These are phyloP conservation scores for Sugiyamaella chiloensis DNA, from an alignment of 805 yeast species.

Conservation along the genomic window DNA sequence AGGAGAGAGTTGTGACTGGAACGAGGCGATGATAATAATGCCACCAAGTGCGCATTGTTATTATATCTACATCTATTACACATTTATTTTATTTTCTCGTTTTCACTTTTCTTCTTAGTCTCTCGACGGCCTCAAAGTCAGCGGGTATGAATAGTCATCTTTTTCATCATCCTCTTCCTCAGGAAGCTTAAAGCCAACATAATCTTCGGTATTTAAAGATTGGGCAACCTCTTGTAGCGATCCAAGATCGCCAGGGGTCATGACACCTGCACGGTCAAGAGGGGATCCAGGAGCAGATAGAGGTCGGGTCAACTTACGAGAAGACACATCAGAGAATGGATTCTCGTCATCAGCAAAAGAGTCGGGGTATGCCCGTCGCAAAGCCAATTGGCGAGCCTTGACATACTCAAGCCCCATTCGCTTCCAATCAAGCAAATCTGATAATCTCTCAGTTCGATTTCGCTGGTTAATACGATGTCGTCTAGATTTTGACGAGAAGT, in stretches of 20 bases:
- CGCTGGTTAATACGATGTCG: slow-evolving; percentile 98
- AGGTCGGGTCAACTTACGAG: slow-evolving; percentile 75
- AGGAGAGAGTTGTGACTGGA: slow-evolving; percentile 45
- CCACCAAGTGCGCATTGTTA: too few relatives aligned
- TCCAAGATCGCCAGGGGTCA: slow-evolving; percentile 99
- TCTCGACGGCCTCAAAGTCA: slow-evolving; percentile 22
- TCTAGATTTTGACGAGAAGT: slow-evolving; percentile 81
- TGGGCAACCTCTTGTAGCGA: slow-evolving; percentile 86
- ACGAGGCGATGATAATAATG: too few relatives aligned
- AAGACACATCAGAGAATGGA: slow-evolving; percentile 27
- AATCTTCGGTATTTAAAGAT: slow-evolving; percentile 69
- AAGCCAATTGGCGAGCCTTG: slow-evolving; percentile 88
- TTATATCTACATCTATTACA: too few relatives aligned
- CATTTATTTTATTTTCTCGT: too few relatives aligned
- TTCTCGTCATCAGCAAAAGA: slow-evolving; percentile 47
- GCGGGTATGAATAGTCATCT: slow-evolving; percentile 30
- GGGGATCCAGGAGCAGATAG: slow-evolving; percentile 98
- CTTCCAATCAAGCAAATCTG: slow-evolving; percentile 94
- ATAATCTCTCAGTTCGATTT: slow-evolving; percentile 90
- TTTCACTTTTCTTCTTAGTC: too few relatives aligned
- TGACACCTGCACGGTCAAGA: slow-evolving; percentile 62
- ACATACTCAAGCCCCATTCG: slow-evolving; percentile 96
- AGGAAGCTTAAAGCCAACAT: slow-evolving; percentile 44
- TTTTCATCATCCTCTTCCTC: slow-evolving; percentile 37
- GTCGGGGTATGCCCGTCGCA: slow-evolving; percentile 92